Conservation (phyloP, 78 protist species). For the Capsaspora owczarzaki region DNA sequence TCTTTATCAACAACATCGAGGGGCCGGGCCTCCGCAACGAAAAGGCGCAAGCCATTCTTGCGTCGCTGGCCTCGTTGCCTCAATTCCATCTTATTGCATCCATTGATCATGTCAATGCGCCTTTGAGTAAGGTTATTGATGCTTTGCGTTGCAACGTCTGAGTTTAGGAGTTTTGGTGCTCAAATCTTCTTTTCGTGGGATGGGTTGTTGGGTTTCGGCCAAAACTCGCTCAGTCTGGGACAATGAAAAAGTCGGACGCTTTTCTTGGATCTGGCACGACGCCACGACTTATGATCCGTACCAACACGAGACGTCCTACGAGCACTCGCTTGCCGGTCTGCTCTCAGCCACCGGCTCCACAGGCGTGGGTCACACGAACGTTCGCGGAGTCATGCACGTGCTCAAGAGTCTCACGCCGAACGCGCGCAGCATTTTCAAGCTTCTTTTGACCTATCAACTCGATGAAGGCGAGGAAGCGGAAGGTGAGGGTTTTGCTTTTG, state of each 20-base stretch:
- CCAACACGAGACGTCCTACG: not conserved
- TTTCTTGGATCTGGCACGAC: not conserved
- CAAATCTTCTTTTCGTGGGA: not conserved
- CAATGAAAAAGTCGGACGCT: not conserved
- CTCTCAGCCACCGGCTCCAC: not conserved
- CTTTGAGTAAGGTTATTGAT: not conserved
- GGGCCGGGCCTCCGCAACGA: slow-evolving; percentile 13
- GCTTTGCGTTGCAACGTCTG: not conserved
- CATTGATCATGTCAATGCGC: slow-evolving; percentile 24
- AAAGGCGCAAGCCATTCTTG: slow-evolving; percentile 14
- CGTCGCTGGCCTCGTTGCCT: slow-evolving; percentile 14
- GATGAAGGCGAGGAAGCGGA: not conserved
- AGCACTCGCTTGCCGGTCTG: not conserved
- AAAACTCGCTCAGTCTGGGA: not conserved
- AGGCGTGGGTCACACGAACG: not conserved
- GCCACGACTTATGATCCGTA: not conserved
- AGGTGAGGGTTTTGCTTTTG: no score
- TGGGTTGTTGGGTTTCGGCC: not conserved
- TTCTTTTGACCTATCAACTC: not conserved
- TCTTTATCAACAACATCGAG: slow-evolving; percentile 32
- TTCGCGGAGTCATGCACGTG: not conserved
- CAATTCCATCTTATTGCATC: slow-evolving; percentile 22
- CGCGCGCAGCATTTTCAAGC: not conserved
- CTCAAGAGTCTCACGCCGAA: not conserved
- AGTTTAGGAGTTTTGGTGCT: not conserved